Evolutionary conservation across 148 eudicot genomes (phyloP), one percentile per base, ranked within the genome.

Genomic region (Rhododendron vialii): DNA sequence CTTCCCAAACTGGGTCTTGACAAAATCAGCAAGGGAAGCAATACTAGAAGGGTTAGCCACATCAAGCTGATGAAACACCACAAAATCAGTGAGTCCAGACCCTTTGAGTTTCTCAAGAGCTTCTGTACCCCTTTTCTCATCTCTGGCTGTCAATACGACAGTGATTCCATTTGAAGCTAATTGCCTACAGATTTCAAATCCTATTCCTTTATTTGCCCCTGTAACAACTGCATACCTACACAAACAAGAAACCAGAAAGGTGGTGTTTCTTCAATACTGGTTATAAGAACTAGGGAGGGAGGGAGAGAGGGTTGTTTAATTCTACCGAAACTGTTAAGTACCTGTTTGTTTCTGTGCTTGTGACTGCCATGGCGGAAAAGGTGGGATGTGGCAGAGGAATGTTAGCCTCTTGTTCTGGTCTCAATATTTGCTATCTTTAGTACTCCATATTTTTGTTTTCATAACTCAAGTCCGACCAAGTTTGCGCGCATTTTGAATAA

Each of bases 61-160:
- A 84, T 90, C 88, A 47, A 86, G 88, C 55, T 75, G 83, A 86
- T 87, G 90, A 81, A 85, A 90, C 14, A 77, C 45, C 33, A 90
- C 80, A 65, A 12, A 9, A 35, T 82, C 61, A 35, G 82, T 73
- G 28, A 88, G 48, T 35, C 88, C 90, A 33, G 78, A 80, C 3
- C 30, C 77, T 67, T 82, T 87, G 35, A 89, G 87, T 6, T 81
- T 87, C 8, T 91, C 82, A 2, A 83, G 41, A 78, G 91, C 92
- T 89, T 89, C 88, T 76, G 33, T 14, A 2, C 91, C 92, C 61
- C 36, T 83, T 14, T 84, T 81, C 82, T 86, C 84, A 81, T 86
- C 84, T 89, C 90, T 89, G 1, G 86, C 86, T 48, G 88, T 86
- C 41, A 86, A 43, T 18, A 89, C 78, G 26, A 84, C 88, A 7